phyloP scores from a whole-genome alignment of 768 basidiomycete genomes.

The Lactarius sp. region DNA sequence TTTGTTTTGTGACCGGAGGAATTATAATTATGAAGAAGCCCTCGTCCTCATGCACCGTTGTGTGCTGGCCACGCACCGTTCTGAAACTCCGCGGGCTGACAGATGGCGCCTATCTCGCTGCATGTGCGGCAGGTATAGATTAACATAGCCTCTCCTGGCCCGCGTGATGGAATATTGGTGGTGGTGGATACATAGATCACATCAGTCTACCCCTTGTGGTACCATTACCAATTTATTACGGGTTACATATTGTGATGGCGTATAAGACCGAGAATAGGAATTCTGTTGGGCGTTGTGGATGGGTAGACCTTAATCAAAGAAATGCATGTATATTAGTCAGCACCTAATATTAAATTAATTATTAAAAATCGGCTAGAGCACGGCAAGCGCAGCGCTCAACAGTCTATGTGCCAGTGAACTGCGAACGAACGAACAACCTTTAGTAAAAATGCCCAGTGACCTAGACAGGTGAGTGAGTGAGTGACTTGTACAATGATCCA shows the following conservation, averaged over 20 bases:
- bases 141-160: neutral
- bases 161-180: conserved; percentile 6
- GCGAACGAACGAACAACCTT: too few species aligned
- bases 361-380: neutral
- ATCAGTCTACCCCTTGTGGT: conserved; percentile 4
- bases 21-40: neutral
- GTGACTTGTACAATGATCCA: neutral
- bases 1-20: conserved; percentile 16
- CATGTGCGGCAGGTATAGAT: conserved; percentile 3
- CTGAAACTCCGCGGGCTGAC: conserved; percentile 1
- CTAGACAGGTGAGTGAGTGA: conserved; percentile 17
- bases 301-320: neutral
- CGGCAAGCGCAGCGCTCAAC: neutral
- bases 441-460: conserved; percentile 22
- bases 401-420: too few species aligned
- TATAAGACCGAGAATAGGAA: conserved; percentile 3
- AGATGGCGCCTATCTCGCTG: neutral
- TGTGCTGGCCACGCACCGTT: neutral
- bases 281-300: neutral
- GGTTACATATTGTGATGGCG: neutral
- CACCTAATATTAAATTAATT: conserved; percentile 8
- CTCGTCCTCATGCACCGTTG: conserved; percentile 1
- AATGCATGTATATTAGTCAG: neutral
- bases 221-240: conserved; percentile 7
- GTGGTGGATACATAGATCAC: conserved; percentile 7